Percentiles rank a stretch among this genome's conserved stretches.
Evolutionary conservation across 495 filamentous ascomycete genomes (phyloP).

Genomic region (Staphylotrichum tortipilum): DNA sequence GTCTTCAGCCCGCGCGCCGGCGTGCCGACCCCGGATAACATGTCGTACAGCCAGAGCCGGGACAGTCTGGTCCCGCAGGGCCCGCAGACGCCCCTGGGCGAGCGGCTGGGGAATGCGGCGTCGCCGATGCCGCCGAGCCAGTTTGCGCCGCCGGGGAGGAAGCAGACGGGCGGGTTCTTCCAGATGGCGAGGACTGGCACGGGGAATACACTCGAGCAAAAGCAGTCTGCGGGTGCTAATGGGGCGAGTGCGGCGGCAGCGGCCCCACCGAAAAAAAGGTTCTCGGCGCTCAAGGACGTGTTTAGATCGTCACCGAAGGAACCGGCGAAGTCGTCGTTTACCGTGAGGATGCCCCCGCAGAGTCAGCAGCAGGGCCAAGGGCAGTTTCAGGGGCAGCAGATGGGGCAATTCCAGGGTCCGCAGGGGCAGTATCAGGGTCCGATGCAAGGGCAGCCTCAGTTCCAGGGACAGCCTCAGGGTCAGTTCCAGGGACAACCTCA

Average conservation of each 20-base stretch:
- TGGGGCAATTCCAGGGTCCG: no score
- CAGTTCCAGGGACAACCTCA: constrained; percentile 4
- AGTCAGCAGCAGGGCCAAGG: background rate
- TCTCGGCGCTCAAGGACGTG: constrained; percentile 24
- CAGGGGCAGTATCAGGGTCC: constrained; percentile 1
- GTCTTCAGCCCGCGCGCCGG: constrained; percentile 13
- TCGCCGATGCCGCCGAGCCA: no score
- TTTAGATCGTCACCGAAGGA: constrained; percentile 12
- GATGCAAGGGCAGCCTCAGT: constrained; percentile 1
- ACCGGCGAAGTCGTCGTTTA: constrained; percentile 5
- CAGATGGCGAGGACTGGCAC: no score
- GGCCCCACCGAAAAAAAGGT: constrained; percentile 27
- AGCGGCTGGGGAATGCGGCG: constrained; percentile 10
- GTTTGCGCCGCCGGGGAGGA: constrained; percentile 16
- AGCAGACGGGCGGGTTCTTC: constrained; percentile 15
- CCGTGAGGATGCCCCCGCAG: constrained; percentile 4
- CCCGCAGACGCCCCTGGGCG: constrained; percentile 14
- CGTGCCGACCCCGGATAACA: constrained; percentile 6
- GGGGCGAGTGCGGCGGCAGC: no score
- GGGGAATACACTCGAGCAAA: constrained; percentile 2
- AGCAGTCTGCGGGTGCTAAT: constrained; percentile 8
- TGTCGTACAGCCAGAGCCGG: constrained; percentile 17
- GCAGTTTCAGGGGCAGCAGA: no score
- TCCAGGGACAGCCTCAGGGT: constrained; percentile 8
- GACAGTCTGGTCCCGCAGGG: constrained; percentile 26